Evolutionary conservation across 176 grass and related monocot genomes (phyloP).

Genomic region (Cenchrus americanus): DNA sequence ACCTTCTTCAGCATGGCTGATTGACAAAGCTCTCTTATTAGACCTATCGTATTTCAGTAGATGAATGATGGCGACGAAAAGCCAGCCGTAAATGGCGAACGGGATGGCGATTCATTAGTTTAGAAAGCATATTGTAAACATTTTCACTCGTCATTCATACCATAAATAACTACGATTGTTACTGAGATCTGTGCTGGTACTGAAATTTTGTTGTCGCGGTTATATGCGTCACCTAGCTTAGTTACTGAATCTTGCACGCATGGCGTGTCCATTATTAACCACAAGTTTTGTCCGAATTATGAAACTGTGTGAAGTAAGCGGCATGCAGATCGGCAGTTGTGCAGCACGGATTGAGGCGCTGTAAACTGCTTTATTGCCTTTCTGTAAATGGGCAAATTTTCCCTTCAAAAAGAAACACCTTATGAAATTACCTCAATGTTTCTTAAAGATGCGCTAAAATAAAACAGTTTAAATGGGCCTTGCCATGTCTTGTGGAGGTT

Average conservation of each 20-base stretch:
- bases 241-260: not conserved
- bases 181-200: conserved; percentile 7
- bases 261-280: too few relatives aligned
- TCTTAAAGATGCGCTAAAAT: too few relatives aligned
- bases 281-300: not conserved
- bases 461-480: too few relatives aligned
- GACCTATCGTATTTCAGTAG: conserved; percentile 41
- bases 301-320: not conserved
- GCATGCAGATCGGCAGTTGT: not conserved
- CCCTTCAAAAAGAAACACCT: too few relatives aligned
- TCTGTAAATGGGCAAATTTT: not conserved
- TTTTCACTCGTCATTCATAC: conserved; percentile 45
- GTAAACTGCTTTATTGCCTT: not conserved
- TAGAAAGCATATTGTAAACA: conserved; percentile 50
- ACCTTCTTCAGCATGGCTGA: conserved; percentile 17
- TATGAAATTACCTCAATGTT: too few relatives aligned
- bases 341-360: not conserved
- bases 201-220: not conserved
- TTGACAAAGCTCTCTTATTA: conserved; percentile 33
- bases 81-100: conserved; percentile 12
- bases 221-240: not conserved
- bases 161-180: conserved; percentile 41
- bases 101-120: conserved; percentile 52
- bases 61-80: conserved; percentile 45
- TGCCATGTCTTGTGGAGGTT: too few relatives aligned